Percentiles rank a stretch among this genome's conserved stretches.
These are phyloP conservation scores for Urtica urens DNA, from an alignment of 306 rosid genomes.

Conservation along the genomic window DNA sequence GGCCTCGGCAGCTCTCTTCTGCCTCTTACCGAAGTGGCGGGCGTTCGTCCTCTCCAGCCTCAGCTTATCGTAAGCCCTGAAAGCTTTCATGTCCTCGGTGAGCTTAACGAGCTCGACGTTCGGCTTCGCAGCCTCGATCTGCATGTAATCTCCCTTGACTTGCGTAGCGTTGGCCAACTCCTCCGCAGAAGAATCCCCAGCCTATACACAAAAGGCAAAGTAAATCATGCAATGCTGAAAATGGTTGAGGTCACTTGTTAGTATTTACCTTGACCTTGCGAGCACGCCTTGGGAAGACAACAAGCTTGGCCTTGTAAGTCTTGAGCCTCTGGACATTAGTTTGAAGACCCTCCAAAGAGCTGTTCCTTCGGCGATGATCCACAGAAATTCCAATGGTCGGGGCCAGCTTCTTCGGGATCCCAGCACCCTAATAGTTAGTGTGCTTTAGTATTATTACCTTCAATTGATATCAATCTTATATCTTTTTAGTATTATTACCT, in stretches of 20 bases:
- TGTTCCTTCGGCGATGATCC: conserved; percentile 41
- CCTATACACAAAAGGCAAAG: conserved; percentile 10
- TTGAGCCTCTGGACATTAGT: conserved; percentile 45
- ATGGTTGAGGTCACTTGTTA: neutral
- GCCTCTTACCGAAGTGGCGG: conserved; percentile 34
- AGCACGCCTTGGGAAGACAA: conserved; percentile 49
- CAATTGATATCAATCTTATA: no score
- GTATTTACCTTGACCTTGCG: conserved; percentile 35
- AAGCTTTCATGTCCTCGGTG: conserved; percentile 34
- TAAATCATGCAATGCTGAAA: neutral
- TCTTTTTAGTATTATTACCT: no score
- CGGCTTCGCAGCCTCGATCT: conserved; percentile 35
- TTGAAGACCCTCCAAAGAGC: conserved; percentile 47
- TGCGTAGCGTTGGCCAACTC: conserved; percentile 51
- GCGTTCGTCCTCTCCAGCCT: conserved; percentile 34
- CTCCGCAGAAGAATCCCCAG: conserved; percentile 51
- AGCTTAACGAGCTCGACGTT: conserved; percentile 41
- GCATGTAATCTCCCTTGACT: conserved; percentile 38
- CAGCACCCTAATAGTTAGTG: conserved; percentile 51
- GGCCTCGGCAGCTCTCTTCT: conserved; percentile 52
- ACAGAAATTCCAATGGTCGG: conserved; percentile 46
- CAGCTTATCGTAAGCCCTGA: conserved; percentile 47
- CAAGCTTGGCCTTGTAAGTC: conserved; percentile 50
- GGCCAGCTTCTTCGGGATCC: conserved; percentile 47
- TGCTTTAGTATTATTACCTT: no score